phyloP scores from a whole-genome alignment of 2,329 filamentous ascomycete genomes.

The Pseudogymnoascus verrucosus region DNA sequence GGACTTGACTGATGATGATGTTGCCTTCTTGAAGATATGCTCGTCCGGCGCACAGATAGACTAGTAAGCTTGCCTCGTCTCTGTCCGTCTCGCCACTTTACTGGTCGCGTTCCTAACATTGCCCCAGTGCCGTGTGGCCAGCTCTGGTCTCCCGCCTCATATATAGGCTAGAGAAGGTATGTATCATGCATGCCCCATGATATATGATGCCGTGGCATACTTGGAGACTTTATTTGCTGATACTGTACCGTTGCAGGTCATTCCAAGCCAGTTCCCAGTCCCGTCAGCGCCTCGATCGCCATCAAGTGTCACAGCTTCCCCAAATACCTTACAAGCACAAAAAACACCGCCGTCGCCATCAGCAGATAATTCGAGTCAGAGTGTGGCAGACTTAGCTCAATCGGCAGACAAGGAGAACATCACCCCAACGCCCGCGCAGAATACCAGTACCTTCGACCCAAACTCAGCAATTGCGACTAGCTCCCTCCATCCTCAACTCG shows the following conservation, averaged over 20 bases:
- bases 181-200: not conserved
- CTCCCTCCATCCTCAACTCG: conserved; percentile 55
- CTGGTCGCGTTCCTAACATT: conserved; percentile 13
- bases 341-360: conserved; percentile 48
- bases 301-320: conserved; percentile 47
- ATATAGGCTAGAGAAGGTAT: conserved; percentile 29
- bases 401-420: conserved; percentile 63
- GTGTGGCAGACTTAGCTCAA: conserved; percentile 28
- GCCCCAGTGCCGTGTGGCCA: conserved; percentile 32
- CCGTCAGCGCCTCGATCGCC: conserved; percentile 40
- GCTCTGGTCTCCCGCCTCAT: conserved; percentile 31
- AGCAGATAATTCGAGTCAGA: conserved; percentile 21
- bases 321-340: conserved; percentile 58
- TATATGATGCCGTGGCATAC: not conserved
- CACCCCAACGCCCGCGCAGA: conserved; percentile 34
- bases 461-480: conserved; percentile 24
- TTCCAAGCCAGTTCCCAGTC: conserved; percentile 66
- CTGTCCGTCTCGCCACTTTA: not conserved
- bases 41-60: conserved; percentile 46
- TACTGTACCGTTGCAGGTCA: conserved; percentile 49
- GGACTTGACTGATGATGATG: conserved; percentile 9
- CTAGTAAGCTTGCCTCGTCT: conserved; percentile 39
- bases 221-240: not conserved
- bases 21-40: conserved; percentile 38
- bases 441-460: conserved; percentile 24